Base-by-base conservation (phyloP, 2,329 filamentous ascomycete species). In the Xylariaceae sp. region DNA sequence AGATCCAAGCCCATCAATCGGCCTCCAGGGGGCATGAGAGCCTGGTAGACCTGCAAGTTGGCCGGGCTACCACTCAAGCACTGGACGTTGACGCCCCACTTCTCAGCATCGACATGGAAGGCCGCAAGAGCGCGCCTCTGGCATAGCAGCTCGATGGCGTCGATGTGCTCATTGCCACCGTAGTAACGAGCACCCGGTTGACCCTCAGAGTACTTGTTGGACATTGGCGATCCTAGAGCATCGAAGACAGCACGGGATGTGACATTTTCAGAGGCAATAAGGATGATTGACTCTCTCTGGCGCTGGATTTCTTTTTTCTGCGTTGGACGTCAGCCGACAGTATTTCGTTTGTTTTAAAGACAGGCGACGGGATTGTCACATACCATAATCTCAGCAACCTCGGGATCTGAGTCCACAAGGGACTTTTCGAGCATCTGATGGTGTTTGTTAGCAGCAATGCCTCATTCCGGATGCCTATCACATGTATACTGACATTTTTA, bases 31-130 rank as follows among this genome's bases (percentile, higher is more conserved):
- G 89, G 89, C 83, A 97, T 95, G 69, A 99, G 84, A 65, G 94
- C 94, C 79, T 96, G 92, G 80, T 97, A 99, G 65, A 95, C 91
- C 80, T 97, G 91, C 64, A 99, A 79, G 77, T 99, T 99, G 77
- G 94, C 94, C 65, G 94, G 94, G 74, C 86, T 92, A 67, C 94
- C 94, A 69, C 85, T 89, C 70, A 96, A 78, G 74, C 88, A 91
- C 80, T 99, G 94, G 56, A 99, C 94, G 71, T 99, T 99, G 77
- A 99, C 94, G 72, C 94, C 94, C 94, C 94, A 99, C 79, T 95
- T 91, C 64, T 85, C 83, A 16, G 86, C 71, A 75, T 95, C 88
- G 63, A 95, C 77, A 70, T 89, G 83, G 80, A 97, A 99, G 55
- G 92, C 87, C 76, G 89, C 83, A 60, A 99, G 87, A 62, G 94